These are phyloP conservation scores for Coprinellus micaceus DNA, from an alignment of 768 basidiomycete genomes.

Conservation along the genomic window DNA sequence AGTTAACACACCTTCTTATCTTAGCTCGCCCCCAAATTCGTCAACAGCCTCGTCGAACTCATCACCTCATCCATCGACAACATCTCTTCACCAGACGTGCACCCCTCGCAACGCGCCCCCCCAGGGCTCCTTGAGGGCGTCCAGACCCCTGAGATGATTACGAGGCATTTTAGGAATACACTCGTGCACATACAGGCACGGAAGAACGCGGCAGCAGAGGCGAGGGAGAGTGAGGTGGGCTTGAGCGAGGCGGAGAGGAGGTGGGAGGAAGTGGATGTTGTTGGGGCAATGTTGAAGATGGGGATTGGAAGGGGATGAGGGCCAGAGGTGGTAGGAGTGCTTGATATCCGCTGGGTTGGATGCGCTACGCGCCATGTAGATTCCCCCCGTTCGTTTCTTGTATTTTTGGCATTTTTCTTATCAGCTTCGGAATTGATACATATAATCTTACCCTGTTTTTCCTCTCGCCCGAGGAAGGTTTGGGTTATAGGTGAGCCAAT, in stretches of 20 bases:
- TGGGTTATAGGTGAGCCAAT: no score
- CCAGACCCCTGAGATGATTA: constrained; percentile 90
- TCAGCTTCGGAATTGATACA: no score
- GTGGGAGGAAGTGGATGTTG: constrained; percentile 88
- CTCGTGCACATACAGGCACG: constrained; percentile 75
- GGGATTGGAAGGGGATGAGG: constrained; percentile 47
- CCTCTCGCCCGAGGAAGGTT: no score
- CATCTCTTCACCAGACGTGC: constrained; percentile 82
- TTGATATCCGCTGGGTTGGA: no score
- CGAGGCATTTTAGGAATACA: constrained; percentile 90
- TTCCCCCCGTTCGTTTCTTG: no score
- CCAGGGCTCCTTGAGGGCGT: constrained; percentile 90
- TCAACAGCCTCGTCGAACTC: constrained; percentile 93
- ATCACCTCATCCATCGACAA: constrained; percentile 93
- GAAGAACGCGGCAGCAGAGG: constrained; percentile 45
- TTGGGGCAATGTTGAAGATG: constrained; percentile 88
- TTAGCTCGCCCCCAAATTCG: constrained; percentile 81
- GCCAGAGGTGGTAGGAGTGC: neutral
- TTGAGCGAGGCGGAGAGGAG: constrained; percentile 27
- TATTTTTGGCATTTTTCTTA: no score
- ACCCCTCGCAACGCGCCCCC: constrained; percentile 83
- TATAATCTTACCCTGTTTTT: no score
- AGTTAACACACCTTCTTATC: neutral
- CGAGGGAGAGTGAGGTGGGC: constrained; percentile 28
- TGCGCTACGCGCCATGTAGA: no score